Base-by-base conservation (phyloP, 2,329 filamentous ascomycete species). In the Alternaria atra region DNA sequence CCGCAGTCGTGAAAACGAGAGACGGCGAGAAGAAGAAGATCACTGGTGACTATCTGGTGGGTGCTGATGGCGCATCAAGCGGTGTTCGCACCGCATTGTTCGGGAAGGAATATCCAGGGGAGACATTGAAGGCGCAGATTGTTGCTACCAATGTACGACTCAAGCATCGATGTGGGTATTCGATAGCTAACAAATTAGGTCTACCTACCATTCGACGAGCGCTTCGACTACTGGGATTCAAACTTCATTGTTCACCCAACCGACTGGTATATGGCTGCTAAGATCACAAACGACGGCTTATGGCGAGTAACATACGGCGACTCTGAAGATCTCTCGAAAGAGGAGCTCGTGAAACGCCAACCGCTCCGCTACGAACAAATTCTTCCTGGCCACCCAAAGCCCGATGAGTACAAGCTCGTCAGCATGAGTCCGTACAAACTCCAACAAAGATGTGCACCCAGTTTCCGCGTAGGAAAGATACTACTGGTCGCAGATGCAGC, bases 261-360 rank as follows among this genome's bases (percentile, higher is more conserved):
- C 23, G 81, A 90, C 68, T 89, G 86, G 74, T 80, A 86, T 78
- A 88, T 90, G 86, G 86, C 86, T 2, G 87, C 87, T 2, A 84
- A 81, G 42, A 86, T 90, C 63, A 86, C 84, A 1, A 78, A 77
- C 2, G 86, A 89, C 55, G 86, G 86, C 0, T 75, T 90, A 9
- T 90, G 87, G 79, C 84, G 88, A 13, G 84, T 90, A 35, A 87
- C 87, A 0, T 90, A 90, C 67, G 87, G 86, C 53, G 88, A 90
- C 65, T 77, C 77, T 0, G 79, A 82, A 0, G 84, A 83, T 2
- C 80, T 90, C 12, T 83, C 82, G 0, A 77, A 72, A 35, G 86
- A 88, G 10, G 80, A 89, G 71, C 81, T 87, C 55, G 74, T 81
- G 29, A 80, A 79, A 27, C 82, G 87, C 6, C 86, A 87, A 64